phyloP scores from a whole-genome alignment of 768 basidiomycete genomes.

The Boletus rufocinnamomeus region DNA sequence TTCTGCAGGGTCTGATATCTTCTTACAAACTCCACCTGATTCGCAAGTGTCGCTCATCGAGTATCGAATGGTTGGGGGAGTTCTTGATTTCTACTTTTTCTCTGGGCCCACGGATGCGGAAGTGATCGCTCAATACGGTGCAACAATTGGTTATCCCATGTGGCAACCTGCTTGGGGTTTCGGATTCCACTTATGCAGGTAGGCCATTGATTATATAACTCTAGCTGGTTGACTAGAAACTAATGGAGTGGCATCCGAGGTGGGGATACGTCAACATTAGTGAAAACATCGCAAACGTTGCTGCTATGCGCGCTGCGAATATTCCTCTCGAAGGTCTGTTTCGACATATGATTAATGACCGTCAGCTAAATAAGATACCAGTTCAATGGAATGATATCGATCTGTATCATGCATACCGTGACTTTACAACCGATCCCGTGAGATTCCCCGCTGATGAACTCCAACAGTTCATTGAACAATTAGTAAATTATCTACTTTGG shows the following conservation, averaged over 20 bases:
- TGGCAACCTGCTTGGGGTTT: slow-evolving; percentile 78
- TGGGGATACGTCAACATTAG: slow-evolving; percentile 56
- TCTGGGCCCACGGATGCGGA: slow-evolving; percentile 50
- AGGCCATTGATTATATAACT: slow-evolving; percentile 2
- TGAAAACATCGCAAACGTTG: slow-evolving; percentile 56
- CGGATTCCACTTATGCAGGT: slow-evolving; percentile 77
- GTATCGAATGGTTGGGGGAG: slow-evolving; percentile 75
- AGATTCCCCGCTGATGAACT: slow-evolving; percentile 59
- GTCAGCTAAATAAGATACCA: slow-evolving; percentile 23
- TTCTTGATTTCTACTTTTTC: slow-evolving; percentile 78
- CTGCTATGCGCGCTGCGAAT: slow-evolving; percentile 61
- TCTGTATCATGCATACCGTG: slow-evolving; percentile 65
- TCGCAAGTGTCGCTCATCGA: slow-evolving; percentile 64
- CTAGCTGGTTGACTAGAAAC: background rate
- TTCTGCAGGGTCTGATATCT: slow-evolving; percentile 68
- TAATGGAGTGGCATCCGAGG: slow-evolving; percentile 2
- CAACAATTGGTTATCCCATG: slow-evolving; percentile 63
- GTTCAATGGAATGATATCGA: slow-evolving; percentile 84
- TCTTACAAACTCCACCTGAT: slow-evolving; percentile 59
- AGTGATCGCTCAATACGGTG: slow-evolving; percentile 74
- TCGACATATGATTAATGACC: background rate
- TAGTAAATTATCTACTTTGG: slow-evolving; percentile 44
- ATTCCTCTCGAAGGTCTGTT: slow-evolving; percentile 73
- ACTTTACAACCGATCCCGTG: slow-evolving; percentile 69
- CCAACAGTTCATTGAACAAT: slow-evolving; percentile 50